Evolutionary conservation across 75 land plant species (phyloP).

Genomic region (Sequoiadendron giganteum): DNA sequence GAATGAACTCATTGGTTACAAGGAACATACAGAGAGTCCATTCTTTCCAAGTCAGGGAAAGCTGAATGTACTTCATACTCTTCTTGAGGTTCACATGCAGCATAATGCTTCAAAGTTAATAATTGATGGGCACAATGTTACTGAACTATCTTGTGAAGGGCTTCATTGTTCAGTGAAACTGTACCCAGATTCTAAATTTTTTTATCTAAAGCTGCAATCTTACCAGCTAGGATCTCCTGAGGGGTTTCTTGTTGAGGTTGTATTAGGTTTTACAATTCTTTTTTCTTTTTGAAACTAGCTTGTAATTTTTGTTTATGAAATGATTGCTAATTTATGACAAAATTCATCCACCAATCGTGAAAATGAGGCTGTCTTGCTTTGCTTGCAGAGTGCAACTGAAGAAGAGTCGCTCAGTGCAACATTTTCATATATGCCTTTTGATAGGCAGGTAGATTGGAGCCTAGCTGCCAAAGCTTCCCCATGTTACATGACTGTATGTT

Average conservation of each 20-base stretch:
- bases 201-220: constrained; percentile 75
- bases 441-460: constrained; percentile 86
- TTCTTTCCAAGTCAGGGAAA: constrained; percentile 35
- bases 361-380: constrained; percentile 2
- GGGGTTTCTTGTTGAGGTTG: constrained; percentile 97
- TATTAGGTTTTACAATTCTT: constrained; percentile 10
- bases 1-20: constrained; percentile 87
- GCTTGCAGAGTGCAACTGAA: constrained; percentile 73
- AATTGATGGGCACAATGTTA: constrained; percentile 40
- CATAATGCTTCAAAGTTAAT: constrained; percentile 89
- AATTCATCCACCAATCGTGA: background rate
- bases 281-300: background rate
- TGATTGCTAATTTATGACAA: background rate
- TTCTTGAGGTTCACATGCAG: constrained; percentile 75
- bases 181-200: constrained; percentile 67
- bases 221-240: constrained; percentile 74
- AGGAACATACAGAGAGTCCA: constrained; percentile 54
- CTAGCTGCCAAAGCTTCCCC: constrained; percentile 91
- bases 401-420: constrained; percentile 67
- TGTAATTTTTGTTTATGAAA: constrained; percentile 8
- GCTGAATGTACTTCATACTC: constrained; percentile 55
- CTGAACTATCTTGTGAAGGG: constrained; percentile 80
- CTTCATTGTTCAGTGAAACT: constrained; percentile 57
- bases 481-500: constrained; percentile 90
- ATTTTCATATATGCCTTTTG: constrained; percentile 74